Percentiles rank a stretch among this genome's conserved stretches.
These are phyloP conservation scores for Lachnellula occidentalis DNA, from an alignment of 2,329 filamentous ascomycete genomes.

Conservation along the genomic window DNA sequence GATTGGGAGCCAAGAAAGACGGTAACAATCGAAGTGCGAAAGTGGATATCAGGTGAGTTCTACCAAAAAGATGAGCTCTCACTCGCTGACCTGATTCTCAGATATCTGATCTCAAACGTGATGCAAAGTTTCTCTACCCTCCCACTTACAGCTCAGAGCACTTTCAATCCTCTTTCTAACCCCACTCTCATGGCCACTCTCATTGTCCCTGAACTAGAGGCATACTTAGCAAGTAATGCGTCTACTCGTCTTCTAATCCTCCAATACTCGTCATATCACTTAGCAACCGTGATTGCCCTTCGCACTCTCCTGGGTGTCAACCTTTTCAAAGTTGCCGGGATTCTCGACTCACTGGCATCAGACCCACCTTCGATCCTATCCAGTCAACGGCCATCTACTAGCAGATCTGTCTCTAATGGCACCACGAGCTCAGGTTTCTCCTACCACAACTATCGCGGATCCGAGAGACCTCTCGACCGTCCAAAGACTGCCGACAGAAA, in stretches of 20 bases:
- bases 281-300: conserved; percentile 51
- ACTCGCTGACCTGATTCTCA: conserved; percentile 24
- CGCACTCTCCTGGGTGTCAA: conserved; percentile 52
- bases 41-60: conserved; percentile 51
- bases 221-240: conserved; percentile 49
- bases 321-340: conserved; percentile 53
- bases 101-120: conserved; percentile 54
- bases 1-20: conserved; percentile 45
- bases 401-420: conserved; percentile 16
- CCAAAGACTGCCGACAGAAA: background rate
- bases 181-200: conserved; percentile 50
- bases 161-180: conserved; percentile 48
- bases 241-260: conserved; percentile 52
- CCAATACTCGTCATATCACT: conserved; percentile 52
- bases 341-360: conserved; percentile 35
- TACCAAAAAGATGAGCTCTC: conserved; percentile 4
- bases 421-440: conserved; percentile 1
- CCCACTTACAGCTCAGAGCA: conserved; percentile 45
- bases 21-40: conserved; percentile 48
- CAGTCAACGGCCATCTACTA: conserved; percentile 9
- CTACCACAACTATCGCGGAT: background rate
- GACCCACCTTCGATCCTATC: conserved; percentile 21
- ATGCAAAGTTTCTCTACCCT: conserved; percentile 51
- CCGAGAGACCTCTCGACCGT: background rate
- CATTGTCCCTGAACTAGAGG: conserved; percentile 55